Evolutionary conservation across 1,284 basidiomycete species (phyloP).

Genomic region (Apiotrichum sp.): DNA sequence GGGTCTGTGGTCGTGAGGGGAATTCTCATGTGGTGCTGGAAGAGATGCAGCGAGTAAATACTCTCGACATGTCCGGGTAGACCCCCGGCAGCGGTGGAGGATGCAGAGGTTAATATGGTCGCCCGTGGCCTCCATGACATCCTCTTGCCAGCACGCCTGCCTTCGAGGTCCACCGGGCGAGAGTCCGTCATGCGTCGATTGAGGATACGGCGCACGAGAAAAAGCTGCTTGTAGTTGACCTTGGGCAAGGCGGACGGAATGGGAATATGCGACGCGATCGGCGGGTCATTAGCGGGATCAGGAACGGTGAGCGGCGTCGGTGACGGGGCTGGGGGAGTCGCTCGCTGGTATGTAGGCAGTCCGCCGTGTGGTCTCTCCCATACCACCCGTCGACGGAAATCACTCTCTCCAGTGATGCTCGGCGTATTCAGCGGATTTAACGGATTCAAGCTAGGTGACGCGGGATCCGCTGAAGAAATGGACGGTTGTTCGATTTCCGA

Average conservation of each 20-base stretch:
- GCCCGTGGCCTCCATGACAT: slow-evolving; percentile 12
- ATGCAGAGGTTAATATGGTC: slow-evolving; percentile 16
- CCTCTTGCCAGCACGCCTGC: neutral
- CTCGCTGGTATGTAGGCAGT: slow-evolving; percentile 16
- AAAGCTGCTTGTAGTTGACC: slow-evolving; percentile 45
- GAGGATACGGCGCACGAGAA: slow-evolving; percentile 35
- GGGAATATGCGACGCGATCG: slow-evolving; percentile 32
- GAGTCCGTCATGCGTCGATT: slow-evolving; percentile 24
- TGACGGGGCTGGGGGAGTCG: slow-evolving; percentile 3
- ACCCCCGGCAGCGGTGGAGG: slow-evolving; percentile 38
- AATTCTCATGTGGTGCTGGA: slow-evolving; percentile 36
- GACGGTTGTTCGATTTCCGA: neutral
- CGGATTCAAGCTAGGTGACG: neutral
- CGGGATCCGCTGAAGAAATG: neutral
- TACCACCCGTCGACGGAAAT: slow-evolving; percentile 3
- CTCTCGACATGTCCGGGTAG: slow-evolving; percentile 43
- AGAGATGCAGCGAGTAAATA: slow-evolving; percentile 41
- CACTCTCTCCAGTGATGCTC: neutral
- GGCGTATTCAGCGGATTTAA: neutral
- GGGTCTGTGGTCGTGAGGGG: slow-evolving; percentile 3
- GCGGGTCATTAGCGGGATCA: slow-evolving; percentile 8
- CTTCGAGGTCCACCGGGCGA: slow-evolving; percentile 12
- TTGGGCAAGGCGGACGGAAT: slow-evolving; percentile 32
- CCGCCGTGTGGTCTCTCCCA: slow-evolving; percentile 14
- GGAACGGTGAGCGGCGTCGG: neutral